phyloP scores from a whole-genome alignment of 805 yeast genomes.

The Saccharomycodes ludwigii region DNA sequence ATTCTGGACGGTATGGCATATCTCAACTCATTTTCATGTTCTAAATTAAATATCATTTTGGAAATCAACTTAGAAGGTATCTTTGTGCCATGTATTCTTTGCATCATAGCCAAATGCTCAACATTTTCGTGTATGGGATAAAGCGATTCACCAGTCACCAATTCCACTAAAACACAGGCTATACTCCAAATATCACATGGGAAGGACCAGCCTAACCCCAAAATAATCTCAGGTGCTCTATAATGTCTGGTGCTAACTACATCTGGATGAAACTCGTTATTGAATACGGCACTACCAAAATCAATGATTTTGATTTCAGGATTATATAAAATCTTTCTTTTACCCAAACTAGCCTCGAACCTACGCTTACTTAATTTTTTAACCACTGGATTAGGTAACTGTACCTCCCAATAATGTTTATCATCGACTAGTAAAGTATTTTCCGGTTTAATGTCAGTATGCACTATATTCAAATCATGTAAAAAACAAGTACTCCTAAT shows the following conservation, averaged over 20 bases:
- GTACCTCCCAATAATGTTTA: conserved; percentile 12
- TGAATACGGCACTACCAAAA: conserved; percentile 92
- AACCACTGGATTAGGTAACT: conserved; percentile 12
- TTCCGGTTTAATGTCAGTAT: conserved; percentile 95
- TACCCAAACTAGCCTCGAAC: conserved; percentile 18
- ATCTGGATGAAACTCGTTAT: conserved; percentile 86
- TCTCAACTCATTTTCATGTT: conserved; percentile 11
- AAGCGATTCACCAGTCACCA: conserved; percentile 86
- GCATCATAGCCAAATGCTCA: conserved; percentile 94
- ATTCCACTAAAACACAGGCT: conserved; percentile 85
- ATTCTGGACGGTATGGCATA: conserved; percentile 1
- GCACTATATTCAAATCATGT: conserved; percentile 83
- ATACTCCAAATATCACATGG: conserved; percentile 97
- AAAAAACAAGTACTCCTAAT: conserved; percentile 75
- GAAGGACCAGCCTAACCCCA: conserved; percentile 93
- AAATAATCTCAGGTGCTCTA: conserved; percentile 90
- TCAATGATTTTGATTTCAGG: conserved; percentile 86
- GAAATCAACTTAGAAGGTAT: conserved; percentile 29
- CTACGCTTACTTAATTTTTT: conserved; percentile 18
- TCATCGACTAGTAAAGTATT: conserved; percentile 51
- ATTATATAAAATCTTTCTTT: conserved; percentile 36
- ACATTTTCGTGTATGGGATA: conserved; percentile 90
- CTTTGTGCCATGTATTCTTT: conserved; percentile 50
- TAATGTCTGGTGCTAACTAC: conserved; percentile 93
- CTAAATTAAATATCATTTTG: conserved; percentile 21